Conservation (phyloP, 345 rosid species). For the Citrus glauca region DNA sequence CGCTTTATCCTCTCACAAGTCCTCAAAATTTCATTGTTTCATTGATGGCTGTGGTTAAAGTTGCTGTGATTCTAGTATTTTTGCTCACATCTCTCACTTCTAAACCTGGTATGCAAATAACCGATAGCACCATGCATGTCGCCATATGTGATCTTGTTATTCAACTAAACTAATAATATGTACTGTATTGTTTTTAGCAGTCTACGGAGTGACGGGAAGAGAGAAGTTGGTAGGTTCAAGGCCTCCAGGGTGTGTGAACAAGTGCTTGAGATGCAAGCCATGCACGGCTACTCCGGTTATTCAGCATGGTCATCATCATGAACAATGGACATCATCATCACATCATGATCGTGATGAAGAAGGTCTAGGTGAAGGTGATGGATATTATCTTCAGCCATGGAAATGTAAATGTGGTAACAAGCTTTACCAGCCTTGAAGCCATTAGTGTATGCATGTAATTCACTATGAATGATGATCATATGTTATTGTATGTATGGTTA, state of each 20-base stretch:
- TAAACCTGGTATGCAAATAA: constrained; percentile 5
- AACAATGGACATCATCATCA: background rate
- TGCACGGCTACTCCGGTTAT: constrained; percentile 38
- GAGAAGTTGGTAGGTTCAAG: constrained; percentile 38
- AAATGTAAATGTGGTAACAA: constrained; percentile 46
- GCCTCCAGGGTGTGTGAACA: constrained; percentile 37
- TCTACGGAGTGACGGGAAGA: constrained; percentile 1
- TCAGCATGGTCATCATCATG: constrained; percentile 15
- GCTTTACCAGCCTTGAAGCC: constrained; percentile 31
- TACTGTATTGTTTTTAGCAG: constrained; percentile 1
- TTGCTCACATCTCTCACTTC: constrained; percentile 4
- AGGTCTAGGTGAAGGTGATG: constrained; percentile 7
- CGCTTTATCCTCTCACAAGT: background rate
- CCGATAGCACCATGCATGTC: background rate
- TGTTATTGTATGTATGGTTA: background rate
- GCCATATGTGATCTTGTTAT: background rate
- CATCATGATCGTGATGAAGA: background rate
- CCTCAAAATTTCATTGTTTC: background rate
- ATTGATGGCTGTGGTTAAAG: background rate
- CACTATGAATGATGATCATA: background rate
- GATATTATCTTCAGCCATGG: constrained; percentile 41
- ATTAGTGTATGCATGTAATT: background rate
- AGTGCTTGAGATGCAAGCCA: constrained; percentile 39
- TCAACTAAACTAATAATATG: background rate
- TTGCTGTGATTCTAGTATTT: constrained; percentile 2